Percentiles rank a stretch among this genome's conserved stretches.
Evolutionary conservation across 495 filamentous ascomycete genomes (phyloP).

Genomic region (Penicillium salamii): DNA sequence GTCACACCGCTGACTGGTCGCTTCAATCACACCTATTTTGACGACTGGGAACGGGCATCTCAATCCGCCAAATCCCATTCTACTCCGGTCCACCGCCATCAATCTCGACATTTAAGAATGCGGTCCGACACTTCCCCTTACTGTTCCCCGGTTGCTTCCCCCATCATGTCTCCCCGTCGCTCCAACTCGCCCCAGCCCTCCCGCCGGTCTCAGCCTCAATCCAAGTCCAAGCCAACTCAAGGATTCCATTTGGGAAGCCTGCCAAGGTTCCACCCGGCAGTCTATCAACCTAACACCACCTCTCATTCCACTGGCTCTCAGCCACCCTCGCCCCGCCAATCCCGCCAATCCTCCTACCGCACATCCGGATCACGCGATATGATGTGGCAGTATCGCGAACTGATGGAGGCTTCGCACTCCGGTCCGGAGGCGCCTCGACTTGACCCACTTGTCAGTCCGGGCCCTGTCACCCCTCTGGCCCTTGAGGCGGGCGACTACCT

Average conservation of each 20-base stretch:
- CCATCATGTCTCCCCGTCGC: conserved; percentile 38
- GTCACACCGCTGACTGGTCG: conserved; percentile 46
- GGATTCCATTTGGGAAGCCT: conserved; percentile 42
- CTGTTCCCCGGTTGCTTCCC: conserved; percentile 34
- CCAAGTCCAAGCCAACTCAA: conserved; percentile 37
- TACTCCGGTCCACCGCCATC: conserved; percentile 11
- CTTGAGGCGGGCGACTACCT: conserved; percentile 60
- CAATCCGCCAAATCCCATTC: conserved; percentile 19
- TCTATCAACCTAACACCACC: conserved; percentile 35
- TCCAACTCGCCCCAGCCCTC: conserved; percentile 36
- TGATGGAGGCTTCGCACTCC: conserved; percentile 34
- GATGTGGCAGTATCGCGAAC: conserved; percentile 40
- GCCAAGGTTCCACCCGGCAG: conserved; percentile 49
- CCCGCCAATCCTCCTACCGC: conserved; percentile 34
- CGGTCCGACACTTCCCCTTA: conserved; percentile 37
- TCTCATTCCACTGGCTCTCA: conserved; percentile 19
- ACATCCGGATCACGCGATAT: conserved; percentile 36
- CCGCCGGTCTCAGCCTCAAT: conserved; percentile 21
- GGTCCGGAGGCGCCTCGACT: conserved; percentile 62
- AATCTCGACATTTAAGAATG: conserved; percentile 29
- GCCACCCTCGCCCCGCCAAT: conserved; percentile 32
- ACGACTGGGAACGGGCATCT: conserved; percentile 33
- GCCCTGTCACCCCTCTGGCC: conserved; percentile 73
- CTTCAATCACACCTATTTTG: conserved; percentile 39
- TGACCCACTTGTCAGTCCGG: conserved; percentile 68